Conservation (phyloP, 2,329 filamentous ascomycete genomes). For the Xylaria hypoxylon region DNA sequence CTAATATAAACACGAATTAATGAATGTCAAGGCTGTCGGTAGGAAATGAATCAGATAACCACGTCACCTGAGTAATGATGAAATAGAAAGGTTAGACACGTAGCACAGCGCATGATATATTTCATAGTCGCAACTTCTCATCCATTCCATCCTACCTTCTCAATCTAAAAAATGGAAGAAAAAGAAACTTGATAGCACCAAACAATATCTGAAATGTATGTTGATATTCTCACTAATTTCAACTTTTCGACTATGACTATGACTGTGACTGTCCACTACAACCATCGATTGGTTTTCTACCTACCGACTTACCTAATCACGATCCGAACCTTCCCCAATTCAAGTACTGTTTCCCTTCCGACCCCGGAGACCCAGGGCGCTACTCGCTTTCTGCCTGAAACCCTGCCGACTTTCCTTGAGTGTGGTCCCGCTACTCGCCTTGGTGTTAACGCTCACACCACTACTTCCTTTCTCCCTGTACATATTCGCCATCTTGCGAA, state of each 20-base stretch:
- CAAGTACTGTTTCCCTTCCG: slow-evolving; percentile 5
- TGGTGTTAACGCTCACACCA: slow-evolving; percentile 31
- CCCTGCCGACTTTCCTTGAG: slow-evolving; percentile 24
- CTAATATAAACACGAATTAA: background rate
- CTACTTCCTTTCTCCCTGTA: slow-evolving; percentile 48
- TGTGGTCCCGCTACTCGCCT: slow-evolving; percentile 26
- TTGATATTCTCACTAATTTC: slow-evolving; percentile 21
- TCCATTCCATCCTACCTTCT: background rate
- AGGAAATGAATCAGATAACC: background rate
- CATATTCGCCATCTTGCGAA: slow-evolving; percentile 50
- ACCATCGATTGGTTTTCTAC: background rate
- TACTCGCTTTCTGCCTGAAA: slow-evolving; percentile 31
- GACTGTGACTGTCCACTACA: slow-evolving; percentile 7
- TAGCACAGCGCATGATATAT: background rate
- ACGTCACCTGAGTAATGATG: background rate
- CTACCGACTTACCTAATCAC: background rate
- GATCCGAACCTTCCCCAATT: background rate
- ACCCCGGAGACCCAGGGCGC: slow-evolving; percentile 27
- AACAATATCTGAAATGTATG: slow-evolving; percentile 1
- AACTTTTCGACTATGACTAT: slow-evolving; percentile 4
- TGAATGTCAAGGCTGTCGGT: background rate
- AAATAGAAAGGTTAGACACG: background rate
- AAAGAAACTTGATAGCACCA: background rate
- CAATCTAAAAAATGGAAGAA: background rate
- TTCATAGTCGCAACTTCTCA: background rate